phyloP scores from a whole-genome alignment of 345 rosid genomes.

The Citrus sinensis region DVS_A1.0 CM039163.1:44451001-44451500 shows the following conservation, averaged over 20 bases:
- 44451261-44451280: too few species aligned
- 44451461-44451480: slow-evolving; percentile 51
- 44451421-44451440: slow-evolving; percentile 22
- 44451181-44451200: not conserved
- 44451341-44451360: too few species aligned
- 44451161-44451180: not conserved
- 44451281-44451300: slow-evolving; percentile 4
- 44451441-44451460: slow-evolving; percentile 56
- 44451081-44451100: not conserved
- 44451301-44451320: not conserved
- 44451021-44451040: not conserved
- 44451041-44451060: not conserved
- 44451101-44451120: not conserved
- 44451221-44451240: not conserved
- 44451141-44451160: not conserved
- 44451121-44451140: not conserved
- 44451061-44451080: not conserved
- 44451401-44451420: slow-evolving; percentile 21
- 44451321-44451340: too few species aligned
- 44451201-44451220: not conserved
- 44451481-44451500: slow-evolving; percentile 45
- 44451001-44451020: not conserved
- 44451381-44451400: too few species aligned
- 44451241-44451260: too few species aligned
- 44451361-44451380: not conserved